A percentile compares a stretch with the other conserved stretches of the same genome.
phyloP scores from a whole-genome alignment of 148 eudicot species.

The Silene uniflora region DNA sequence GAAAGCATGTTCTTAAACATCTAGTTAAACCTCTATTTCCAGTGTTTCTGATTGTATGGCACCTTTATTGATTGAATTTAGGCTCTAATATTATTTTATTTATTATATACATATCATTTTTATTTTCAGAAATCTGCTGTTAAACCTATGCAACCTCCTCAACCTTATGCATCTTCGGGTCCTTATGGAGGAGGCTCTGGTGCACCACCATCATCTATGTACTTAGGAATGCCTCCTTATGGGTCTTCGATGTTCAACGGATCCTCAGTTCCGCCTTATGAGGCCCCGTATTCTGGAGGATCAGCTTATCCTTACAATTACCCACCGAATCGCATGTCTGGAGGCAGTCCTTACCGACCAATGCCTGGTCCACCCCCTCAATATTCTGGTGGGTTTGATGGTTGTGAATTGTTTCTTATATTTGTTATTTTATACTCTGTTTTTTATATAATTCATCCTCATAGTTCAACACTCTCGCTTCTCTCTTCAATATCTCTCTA shows the following conservation, averaged over 20 bases:
- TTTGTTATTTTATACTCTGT: neutral
- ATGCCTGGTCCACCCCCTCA: constrained; percentile 68
- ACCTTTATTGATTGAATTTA: neutral
- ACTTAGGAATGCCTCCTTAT: constrained; percentile 81
- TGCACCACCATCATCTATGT: constrained; percentile 55
- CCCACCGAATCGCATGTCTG: constrained; percentile 56
- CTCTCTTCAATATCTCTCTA: too few species aligned
- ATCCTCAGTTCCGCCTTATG: constrained; percentile 69
- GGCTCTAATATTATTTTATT: neutral
- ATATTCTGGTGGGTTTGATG: constrained; percentile 51
- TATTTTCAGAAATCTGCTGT: constrained; percentile 67
- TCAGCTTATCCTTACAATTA: constrained; percentile 72
- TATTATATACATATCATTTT: neutral
- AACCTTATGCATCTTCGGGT: constrained; percentile 54
- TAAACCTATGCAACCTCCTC: constrained; percentile 65
- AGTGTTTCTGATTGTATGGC: neutral
- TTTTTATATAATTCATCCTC: too few species aligned
- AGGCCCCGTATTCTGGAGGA: constrained; percentile 73
- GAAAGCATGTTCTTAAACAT: neutral
- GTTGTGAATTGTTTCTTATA: neutral
- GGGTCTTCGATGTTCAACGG: constrained; percentile 77
- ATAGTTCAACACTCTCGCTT: too few species aligned
- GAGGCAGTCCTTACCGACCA: constrained; percentile 85
- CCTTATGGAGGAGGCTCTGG: constrained; percentile 74
- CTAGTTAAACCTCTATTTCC: neutral